Evolutionary conservation across 1,139 yeast species (phyloP).

Genomic region (Dujonia santamariae): DNA sequence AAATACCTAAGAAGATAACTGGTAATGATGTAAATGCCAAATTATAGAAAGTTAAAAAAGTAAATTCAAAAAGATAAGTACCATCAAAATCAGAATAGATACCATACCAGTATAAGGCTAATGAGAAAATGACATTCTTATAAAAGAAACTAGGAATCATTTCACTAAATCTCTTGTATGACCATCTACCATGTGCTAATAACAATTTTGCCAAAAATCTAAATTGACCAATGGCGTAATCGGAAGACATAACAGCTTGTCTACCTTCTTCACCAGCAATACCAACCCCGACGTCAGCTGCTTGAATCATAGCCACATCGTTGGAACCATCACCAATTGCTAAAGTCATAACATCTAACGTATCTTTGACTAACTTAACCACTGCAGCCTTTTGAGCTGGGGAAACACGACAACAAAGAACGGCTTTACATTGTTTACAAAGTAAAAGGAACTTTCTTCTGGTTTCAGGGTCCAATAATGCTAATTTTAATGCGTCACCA

Average conservation of each 20-base stretch:
- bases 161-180: slow-evolving; percentile 85
- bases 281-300: slow-evolving; percentile 98
- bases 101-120: slow-evolving; percentile 93
- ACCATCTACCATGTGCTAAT: slow-evolving; percentile 95
- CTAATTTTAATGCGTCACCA: slow-evolving; percentile 85
- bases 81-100: slow-evolving; percentile 85
- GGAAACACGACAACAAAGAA: slow-evolving; percentile 94
- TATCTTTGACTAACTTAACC: slow-evolving; percentile 84
- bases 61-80: slow-evolving; percentile 85
- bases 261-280: slow-evolving; percentile 98
- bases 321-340: slow-evolving; percentile 99
- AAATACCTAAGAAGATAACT: slow-evolving; percentile 81
- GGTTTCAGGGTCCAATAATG: slow-evolving; percentile 51
- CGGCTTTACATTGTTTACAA: slow-evolving; percentile 93
- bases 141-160: slow-evolving; percentile 94
- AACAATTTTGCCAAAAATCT: slow-evolving; percentile 75
- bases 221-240: slow-evolving; percentile 95
- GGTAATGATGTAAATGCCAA: slow-evolving; percentile 95
- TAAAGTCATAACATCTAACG: slow-evolving; percentile 71
- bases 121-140: slow-evolving; percentile 85
- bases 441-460: slow-evolving; percentile 72
- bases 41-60: slow-evolving; percentile 88
- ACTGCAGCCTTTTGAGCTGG: slow-evolving; percentile 97
- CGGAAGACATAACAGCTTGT: slow-evolving; percentile 97
- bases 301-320: slow-evolving; percentile 98